phyloP scores from a whole-genome alignment of 2,329 filamentous ascomycete species.

The Colletotrichum gigasporum region DNA sequence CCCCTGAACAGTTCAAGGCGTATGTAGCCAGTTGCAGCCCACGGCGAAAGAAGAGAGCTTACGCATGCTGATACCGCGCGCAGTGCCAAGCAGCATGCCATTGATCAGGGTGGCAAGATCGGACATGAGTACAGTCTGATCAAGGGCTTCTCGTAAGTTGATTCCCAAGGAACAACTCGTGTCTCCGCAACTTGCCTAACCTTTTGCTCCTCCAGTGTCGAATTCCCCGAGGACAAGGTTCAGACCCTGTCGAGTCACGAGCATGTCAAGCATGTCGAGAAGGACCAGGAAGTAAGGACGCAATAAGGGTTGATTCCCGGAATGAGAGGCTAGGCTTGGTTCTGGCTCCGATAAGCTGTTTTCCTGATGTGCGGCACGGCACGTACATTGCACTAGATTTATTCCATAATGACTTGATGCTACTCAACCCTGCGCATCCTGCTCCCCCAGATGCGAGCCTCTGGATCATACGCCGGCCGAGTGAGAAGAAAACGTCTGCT shows the following conservation, averaged over 20 bases:
- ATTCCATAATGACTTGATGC: slow-evolving; percentile 18
- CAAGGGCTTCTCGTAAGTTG: slow-evolving; percentile 89
- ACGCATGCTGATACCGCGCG: slow-evolving; percentile 5
- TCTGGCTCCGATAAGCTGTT: background rate
- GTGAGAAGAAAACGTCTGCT: no score
- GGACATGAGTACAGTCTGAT: slow-evolving; percentile 85
- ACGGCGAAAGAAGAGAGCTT: no score
- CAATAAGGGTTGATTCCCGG: slow-evolving; percentile 61
- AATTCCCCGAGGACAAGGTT: slow-evolving; percentile 74
- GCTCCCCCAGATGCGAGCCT: no score
- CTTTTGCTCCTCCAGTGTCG: slow-evolving; percentile 64
- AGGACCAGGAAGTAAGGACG: slow-evolving; percentile 74
- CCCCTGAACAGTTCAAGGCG: slow-evolving; percentile 73
- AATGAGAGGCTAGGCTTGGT: background rate
- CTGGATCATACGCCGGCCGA: no score
- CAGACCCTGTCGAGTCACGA: slow-evolving; percentile 73
- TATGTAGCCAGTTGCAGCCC: slow-evolving; percentile 53
- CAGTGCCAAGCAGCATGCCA: slow-evolving; percentile 81
- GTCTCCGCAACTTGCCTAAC: background rate
- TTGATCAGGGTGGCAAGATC: slow-evolving; percentile 83
- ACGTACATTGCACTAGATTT: slow-evolving; percentile 8
- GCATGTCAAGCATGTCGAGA: slow-evolving; percentile 79
- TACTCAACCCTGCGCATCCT: no score
- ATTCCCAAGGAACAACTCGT: background rate
- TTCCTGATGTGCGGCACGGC: slow-evolving; percentile 4